Evolutionary conservation across 2,329 filamentous ascomycete species (phyloP).

Genomic region (Microcyclospora pomicola): DNA sequence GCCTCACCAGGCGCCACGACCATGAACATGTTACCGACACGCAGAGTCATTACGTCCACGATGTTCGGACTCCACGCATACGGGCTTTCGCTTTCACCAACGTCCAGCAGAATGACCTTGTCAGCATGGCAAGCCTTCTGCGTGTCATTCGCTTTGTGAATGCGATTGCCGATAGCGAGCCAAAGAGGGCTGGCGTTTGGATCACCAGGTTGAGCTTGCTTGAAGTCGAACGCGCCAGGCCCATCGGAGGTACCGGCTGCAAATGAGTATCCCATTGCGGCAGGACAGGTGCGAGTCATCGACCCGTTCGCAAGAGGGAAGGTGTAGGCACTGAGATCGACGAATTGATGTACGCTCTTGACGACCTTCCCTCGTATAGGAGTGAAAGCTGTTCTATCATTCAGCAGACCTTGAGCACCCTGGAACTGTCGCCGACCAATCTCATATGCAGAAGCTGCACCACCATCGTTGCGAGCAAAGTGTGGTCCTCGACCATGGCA

Average conservation of each 20-base stretch:
- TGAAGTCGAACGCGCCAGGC: constrained; percentile 85
- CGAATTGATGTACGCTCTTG: constrained; percentile 72
- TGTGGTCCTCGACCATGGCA: constrained; percentile 64
- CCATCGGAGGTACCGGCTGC: constrained; percentile 87
- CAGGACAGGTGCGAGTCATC: constrained; percentile 61
- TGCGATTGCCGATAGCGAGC: constrained; percentile 56
- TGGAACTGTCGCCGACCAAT: constrained; percentile 60
- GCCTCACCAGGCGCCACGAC: constrained; percentile 78
- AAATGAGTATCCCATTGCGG: constrained; percentile 81
- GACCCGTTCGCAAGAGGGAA: constrained; percentile 64
- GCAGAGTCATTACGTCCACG: constrained; percentile 73
- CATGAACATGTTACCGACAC: constrained; percentile 72
- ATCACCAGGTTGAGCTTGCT: constrained; percentile 65
- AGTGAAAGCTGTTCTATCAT: constrained; percentile 29
- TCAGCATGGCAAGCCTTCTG: constrained; percentile 65
- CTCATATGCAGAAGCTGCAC: constrained; percentile 60
- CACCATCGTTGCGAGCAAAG: constrained; percentile 49
- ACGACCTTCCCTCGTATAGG: constrained; percentile 52
- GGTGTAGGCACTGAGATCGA: constrained; percentile 62
- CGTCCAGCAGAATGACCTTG: constrained; percentile 78
- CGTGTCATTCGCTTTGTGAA: constrained; percentile 55
- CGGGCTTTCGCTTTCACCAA: constrained; percentile 63
- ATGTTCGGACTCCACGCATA: constrained; percentile 87
- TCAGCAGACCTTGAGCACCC: constrained; percentile 46
- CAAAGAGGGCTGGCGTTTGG: constrained; percentile 67